phyloP scores from a whole-genome alignment of 768 basidiomycete species.

The Astraeus odoratus region DNA sequence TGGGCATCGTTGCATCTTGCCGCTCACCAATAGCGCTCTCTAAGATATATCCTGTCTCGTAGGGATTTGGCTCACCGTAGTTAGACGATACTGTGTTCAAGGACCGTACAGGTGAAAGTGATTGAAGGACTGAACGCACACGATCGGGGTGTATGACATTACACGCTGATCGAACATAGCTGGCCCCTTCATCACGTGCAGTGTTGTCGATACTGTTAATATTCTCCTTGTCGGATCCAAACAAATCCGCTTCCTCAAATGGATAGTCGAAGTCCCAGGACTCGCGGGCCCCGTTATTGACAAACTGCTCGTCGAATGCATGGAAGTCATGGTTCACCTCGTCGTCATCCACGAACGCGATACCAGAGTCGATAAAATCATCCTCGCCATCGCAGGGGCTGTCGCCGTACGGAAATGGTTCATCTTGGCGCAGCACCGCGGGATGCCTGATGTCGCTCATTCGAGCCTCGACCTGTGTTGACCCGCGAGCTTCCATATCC shows the following conservation, averaged over 20 bases:
- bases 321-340: no score
- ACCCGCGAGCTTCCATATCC: background rate
- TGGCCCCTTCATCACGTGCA: no score
- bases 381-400: no score
- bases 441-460: background rate
- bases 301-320: background rate
- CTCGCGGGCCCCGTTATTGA: constrained; percentile 3
- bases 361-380: no score
- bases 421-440: no score
- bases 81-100: background rate
- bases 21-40: background rate
- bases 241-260: background rate
- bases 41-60: background rate
- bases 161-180: no score
- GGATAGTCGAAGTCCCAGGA: constrained; percentile 8
- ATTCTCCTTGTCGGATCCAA: constrained; percentile 12
- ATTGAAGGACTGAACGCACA: background rate
- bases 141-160: no score
- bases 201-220: constrained; percentile 7
- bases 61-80: no score
- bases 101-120: background rate
- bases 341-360: no score
- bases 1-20: no score
- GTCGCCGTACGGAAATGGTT: no score
- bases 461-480: background rate